Evolutionary conservation across 1,284 basidiomycete genomes (phyloP).

Genomic region (Leccinum pseudoinsigne): DNA sequence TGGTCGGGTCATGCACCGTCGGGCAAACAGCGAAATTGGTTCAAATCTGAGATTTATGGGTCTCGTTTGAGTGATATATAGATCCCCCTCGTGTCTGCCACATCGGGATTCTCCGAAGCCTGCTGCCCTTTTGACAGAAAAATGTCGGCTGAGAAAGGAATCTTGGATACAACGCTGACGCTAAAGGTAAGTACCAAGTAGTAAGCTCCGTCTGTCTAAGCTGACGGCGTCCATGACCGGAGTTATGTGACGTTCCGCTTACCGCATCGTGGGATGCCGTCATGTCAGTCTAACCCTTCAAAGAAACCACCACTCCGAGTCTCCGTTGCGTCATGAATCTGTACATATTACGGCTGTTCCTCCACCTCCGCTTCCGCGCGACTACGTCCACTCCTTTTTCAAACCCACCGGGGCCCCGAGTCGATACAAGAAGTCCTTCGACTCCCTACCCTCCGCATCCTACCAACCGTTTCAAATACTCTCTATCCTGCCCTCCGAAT

Average conservation of each 20-base stretch:
- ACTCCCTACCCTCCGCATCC: slow-evolving; percentile 28
- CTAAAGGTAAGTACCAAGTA: not conserved
- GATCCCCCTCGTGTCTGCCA: slow-evolving; percentile 10
- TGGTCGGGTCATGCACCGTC: slow-evolving; percentile 20
- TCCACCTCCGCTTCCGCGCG: slow-evolving; percentile 16
- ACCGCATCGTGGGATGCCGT: slow-evolving; percentile 33
- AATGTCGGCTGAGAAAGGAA: slow-evolving; percentile 6
- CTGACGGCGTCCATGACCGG: slow-evolving; percentile 22
- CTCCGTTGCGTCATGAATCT: slow-evolving; percentile 29
- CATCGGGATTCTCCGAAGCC: slow-evolving; percentile 28
- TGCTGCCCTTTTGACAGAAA: slow-evolving; percentile 12
- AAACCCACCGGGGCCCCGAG: slow-evolving; percentile 29
- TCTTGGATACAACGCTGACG: slow-evolving; percentile 8
- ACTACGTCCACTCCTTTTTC: slow-evolving; percentile 31
- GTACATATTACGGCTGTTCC: slow-evolving; percentile 27
- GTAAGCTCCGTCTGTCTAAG: not conserved
- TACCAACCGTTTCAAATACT: slow-evolving; percentile 33
- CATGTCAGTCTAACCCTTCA: slow-evolving; percentile 30
- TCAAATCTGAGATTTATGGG: slow-evolving; percentile 32
- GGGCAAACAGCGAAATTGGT: slow-evolving; percentile 16
- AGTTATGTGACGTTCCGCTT: slow-evolving; percentile 19
- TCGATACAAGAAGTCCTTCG: slow-evolving; percentile 36
- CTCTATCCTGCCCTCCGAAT: slow-evolving; percentile 36
- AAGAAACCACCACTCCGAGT: slow-evolving; percentile 19
- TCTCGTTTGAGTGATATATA: slow-evolving; percentile 22